phyloP scores from a whole-genome alignment of 352 stramenopile species.

The Pythium utonaiense region DNA sequence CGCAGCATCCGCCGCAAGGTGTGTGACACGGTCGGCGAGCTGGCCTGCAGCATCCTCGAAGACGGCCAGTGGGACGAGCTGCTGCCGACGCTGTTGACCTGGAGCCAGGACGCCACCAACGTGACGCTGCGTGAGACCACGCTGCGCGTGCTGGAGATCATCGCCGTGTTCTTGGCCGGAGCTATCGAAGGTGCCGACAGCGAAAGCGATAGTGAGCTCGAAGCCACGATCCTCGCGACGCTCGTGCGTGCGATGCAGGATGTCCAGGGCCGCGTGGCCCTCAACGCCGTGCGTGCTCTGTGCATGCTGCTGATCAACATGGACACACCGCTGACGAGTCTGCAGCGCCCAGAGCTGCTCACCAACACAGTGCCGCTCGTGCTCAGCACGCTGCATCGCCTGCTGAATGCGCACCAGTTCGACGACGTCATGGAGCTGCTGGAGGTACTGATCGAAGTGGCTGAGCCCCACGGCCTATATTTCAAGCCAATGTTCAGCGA shows the following conservation, averaged over 20 bases:
- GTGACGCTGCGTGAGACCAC: constrained; percentile 60
- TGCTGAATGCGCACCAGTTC: constrained; percentile 52
- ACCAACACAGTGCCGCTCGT: constrained; percentile 47
- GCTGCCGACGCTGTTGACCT: constrained; percentile 64
- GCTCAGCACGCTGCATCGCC: constrained; percentile 44
- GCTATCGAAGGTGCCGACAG: constrained; percentile 42
- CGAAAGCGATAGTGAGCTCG: constrained; percentile 27
- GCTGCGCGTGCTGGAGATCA: constrained; percentile 78
- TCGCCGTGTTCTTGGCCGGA: constrained; percentile 65
- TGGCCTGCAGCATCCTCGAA: constrained; percentile 75
- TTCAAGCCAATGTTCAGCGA: constrained; percentile 63
- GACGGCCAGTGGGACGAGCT: constrained; percentile 79
- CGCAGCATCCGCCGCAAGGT: constrained; percentile 79
- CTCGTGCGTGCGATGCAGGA: constrained; percentile 52
- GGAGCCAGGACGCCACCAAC: constrained; percentile 41
- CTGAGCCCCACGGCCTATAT: constrained; percentile 62
- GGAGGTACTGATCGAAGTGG: constrained; percentile 80
- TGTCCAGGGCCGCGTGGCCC: constrained; percentile 52
- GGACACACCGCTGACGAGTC: constrained; percentile 43
- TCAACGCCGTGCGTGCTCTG: constrained; percentile 69
- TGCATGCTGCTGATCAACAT: constrained; percentile 76
- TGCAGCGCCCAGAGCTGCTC: constrained; percentile 54
- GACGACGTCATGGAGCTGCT: constrained; percentile 76
- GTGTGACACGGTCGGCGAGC: constrained; percentile 79
- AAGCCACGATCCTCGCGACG: constrained; percentile 50